Percentiles rank a stretch among this genome's conserved stretches.
Conservation (phyloP, 208 protist species). For the Willaertia magna region DNA sequence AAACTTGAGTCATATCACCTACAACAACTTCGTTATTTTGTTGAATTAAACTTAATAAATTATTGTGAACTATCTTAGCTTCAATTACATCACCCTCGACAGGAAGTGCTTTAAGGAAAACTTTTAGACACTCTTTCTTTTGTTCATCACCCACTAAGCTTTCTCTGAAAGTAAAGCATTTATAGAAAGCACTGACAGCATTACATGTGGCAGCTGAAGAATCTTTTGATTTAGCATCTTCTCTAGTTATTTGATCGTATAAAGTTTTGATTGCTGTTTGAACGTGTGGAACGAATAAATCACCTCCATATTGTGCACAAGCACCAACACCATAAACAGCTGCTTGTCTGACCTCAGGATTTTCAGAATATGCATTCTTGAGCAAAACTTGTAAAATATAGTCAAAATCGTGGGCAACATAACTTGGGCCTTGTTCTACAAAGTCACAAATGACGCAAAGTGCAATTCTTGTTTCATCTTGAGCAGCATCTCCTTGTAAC, state of each 20-base stretch:
- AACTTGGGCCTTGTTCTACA: background rate
- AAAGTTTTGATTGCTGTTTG: background rate
- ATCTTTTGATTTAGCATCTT: background rate
- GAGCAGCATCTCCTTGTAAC: background rate
- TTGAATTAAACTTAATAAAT: background rate
- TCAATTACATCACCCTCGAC: background rate
- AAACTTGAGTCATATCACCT: background rate
- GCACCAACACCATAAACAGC: background rate
- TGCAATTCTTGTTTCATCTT: background rate
- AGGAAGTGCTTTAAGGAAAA: background rate
- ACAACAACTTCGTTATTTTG: background rate
- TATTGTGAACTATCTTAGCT: background rate
- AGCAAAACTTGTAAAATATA: background rate
- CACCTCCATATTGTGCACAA: background rate
- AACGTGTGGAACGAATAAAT: background rate
- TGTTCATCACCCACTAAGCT: background rate
- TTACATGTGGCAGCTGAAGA: background rate
- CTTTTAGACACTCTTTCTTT: background rate
- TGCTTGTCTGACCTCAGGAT: background rate
- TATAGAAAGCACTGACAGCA: background rate
- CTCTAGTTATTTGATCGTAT: background rate
- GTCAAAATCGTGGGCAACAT: background rate
- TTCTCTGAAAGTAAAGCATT: background rate
- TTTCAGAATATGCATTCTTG: background rate
- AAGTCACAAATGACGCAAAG: constrained; percentile 3